Conservation (phyloP, 2,329 filamentous ascomycete genomes). For the Diplodia corticola region DNA sequence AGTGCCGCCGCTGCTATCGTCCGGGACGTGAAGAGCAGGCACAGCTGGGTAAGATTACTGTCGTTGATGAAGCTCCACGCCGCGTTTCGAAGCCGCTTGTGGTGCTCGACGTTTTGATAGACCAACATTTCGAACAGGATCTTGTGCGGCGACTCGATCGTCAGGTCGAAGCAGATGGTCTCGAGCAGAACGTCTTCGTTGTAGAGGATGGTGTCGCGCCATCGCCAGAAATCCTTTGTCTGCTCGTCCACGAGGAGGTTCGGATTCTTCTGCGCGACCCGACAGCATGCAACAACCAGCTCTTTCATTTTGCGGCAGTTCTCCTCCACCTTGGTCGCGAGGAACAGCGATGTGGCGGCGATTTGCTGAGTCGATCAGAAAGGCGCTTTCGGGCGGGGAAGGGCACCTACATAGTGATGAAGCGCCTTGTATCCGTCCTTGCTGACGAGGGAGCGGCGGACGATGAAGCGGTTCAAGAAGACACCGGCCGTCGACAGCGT, state of each 20-base stretch:
- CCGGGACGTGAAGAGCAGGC: conserved; percentile 74
- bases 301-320: conserved; percentile 96
- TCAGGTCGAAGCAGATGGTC: conserved; percentile 88
- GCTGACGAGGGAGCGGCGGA: conserved; percentile 80
- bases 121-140: conserved; percentile 79
- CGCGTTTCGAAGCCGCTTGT: conserved; percentile 78
- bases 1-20: conserved; percentile 84
- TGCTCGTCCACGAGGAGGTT: conserved; percentile 92
- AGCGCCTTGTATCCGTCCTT: conserved; percentile 66
- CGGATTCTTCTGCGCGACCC: conserved; percentile 91
- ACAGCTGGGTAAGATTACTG: conserved; percentile 78
- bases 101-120: conserved; percentile 71
- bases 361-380: conserved; percentile 57
- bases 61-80: conserved; percentile 96
- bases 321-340: conserved; percentile 96
- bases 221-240: conserved; percentile 97
- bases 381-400: not conserved
- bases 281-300: conserved; percentile 88
- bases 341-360: conserved; percentile 85
- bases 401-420: conserved; percentile 69
- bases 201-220: conserved; percentile 89
- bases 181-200: conserved; percentile 94
- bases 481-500: conserved; percentile 90
- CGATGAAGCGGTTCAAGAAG: conserved; percentile 95
- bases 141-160: conserved; percentile 84